Percentiles rank a stretch among this genome's conserved stretches.
phyloP scores from a whole-genome alignment of 2,329 filamentous ascomycete species.

The Colletotrichum noveboracense region DNA sequence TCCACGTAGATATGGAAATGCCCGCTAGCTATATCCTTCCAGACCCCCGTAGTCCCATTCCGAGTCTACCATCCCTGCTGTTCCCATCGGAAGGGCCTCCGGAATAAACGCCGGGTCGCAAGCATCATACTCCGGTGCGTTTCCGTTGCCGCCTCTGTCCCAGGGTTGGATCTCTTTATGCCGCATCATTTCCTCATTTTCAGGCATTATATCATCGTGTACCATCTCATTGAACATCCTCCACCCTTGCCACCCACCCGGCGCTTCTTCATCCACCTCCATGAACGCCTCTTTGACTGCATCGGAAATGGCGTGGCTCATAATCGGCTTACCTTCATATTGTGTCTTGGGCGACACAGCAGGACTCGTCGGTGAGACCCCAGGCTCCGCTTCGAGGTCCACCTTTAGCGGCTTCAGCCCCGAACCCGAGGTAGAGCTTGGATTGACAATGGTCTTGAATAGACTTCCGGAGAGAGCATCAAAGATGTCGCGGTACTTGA shows the following conservation, averaged over 20 bases:
- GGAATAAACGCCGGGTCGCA: no score
- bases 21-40: no score
- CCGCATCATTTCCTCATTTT: neutral
- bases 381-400: neutral
- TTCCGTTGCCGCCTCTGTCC: accelerated
- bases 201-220: conserved; percentile 3
- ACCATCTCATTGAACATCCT: conserved; percentile 33
- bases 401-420: neutral
- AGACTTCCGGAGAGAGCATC: conserved; percentile 28
- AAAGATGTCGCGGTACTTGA: conserved; percentile 33
- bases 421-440: neutral
- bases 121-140: neutral
- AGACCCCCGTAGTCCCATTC: conserved; percentile 14
- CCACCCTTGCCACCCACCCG: conserved; percentile 31
- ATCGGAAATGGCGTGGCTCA: conserved; percentile 21
- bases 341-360: neutral
- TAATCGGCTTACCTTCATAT: neutral
- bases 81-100: neutral
- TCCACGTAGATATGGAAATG: no score
- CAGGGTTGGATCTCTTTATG: neutral
- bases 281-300: conserved; percentile 32
- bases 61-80: neutral
- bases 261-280: conserved; percentile 33
- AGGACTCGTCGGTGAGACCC: neutral
- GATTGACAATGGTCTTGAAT: conserved; percentile 26